Base-by-base conservation (phyloP, 2,329 filamentous ascomycete genomes). In the Exserohilum turcica region DNA sequence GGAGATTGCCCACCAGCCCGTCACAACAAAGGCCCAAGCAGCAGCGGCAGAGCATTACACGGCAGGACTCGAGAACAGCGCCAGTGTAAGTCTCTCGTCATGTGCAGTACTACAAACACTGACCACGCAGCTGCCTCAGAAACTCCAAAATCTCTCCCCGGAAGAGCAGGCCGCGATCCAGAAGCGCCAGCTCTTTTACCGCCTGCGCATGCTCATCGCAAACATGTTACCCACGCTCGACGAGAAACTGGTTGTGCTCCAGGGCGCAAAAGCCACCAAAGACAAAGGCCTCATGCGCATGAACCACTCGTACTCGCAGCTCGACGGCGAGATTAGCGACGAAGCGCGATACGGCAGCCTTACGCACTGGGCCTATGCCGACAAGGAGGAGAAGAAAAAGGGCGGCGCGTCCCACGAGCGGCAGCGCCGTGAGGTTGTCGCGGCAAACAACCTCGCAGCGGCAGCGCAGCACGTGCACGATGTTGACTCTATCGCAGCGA, bases 211-310 rank as follows among this genome's bases (percentile, higher is more conserved):
- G 65, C 88, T 89, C 60, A 87, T 96, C 46, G 85, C 88, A 61
- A 89, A 92, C 64, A 89, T 97, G 80, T 85, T 97, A 38, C 86
- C 91, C 42, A 93, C 92, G 1, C 83, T 97, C 32, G 94, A 99
- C 70, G 94, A 99, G 77, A 99, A 99, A 78, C 96, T 97, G 63
- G 92, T 97, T 64, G 94, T 99, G 64, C 89, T 97, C 51, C 89
- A 90, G 32, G 95, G 93, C 13, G 93, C 94, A 48, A 94, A 93
- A 66, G 90, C 96, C 64, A 91, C 92, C 39, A 84, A 97, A 10
- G 86, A 91, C 61, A 90, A 90, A 70, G 92, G 97, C 69, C 82
- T 97, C 31, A 79, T 84, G 54, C 90, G 95, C 46, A 86, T 97
- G 69, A 90, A 96, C 71, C 88, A 90, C 64, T 88, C 95, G 28